Base-by-base conservation (phyloP, 2,329 filamentous ascomycete species). In the Aureobasidium lini region DNA sequence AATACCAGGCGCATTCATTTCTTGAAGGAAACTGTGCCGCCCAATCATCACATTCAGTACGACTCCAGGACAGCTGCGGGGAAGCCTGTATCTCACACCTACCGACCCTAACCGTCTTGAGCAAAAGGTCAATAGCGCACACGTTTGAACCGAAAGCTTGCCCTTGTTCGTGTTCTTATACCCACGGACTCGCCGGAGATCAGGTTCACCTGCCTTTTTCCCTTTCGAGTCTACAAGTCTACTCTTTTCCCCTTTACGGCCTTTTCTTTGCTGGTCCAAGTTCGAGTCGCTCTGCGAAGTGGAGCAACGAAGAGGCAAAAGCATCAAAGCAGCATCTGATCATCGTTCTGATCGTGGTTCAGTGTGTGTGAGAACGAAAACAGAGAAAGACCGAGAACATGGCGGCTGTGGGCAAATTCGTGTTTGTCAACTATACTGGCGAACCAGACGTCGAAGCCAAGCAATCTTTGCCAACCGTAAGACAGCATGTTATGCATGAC, bases 401-500 rank as follows among this genome's bases (percentile, higher is more conserved):
- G 54, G 32, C 54, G 54, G 54, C 54, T 15, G 54, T 57, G 28
- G 54, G 54, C 42, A 57, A 57, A 15, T 57, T 57, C 23, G 54
- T 57, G 32, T 57, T 57, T 40, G 54, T 57, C 42, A 57, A 57
- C 39, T 57, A 57, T 34, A 57, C 54, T 13, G 54, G 54, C 54
- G 42, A 57, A 48, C 54, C 54, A 23, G 54, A 57, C 16, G 54
- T 32, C 23, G 54, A 57, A 40, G 54, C 54, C 43, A 57, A 48
- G 43, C 54, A 57, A 57, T 57, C 54, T 48, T 40, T 57, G 43
- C 54, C 54, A 44, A 57, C 42, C 34, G 54, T 57, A 18, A 57
- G 54, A 40, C 54, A 57, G 43, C 54, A 57, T 57, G 54, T 57
- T 48, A 57, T 57, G 54, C 54, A 57, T 48, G 54, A 57, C 36